Percentiles rank a stretch among this genome's conserved stretches.
phyloP scores from a whole-genome alignment of 176 grass and related monocot species.

The Musa troglodytarum region DNA sequence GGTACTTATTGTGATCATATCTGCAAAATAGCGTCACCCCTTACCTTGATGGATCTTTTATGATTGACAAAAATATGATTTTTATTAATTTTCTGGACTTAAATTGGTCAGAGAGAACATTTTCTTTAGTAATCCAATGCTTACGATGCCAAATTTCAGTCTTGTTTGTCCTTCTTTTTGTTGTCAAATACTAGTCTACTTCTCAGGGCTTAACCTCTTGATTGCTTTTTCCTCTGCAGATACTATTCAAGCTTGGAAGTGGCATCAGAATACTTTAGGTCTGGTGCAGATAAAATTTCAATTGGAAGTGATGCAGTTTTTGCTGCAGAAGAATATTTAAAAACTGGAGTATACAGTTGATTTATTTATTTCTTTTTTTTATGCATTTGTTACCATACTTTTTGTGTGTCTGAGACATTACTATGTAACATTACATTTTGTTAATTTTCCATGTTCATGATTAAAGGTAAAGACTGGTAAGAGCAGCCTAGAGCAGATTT shows the following conservation, averaged over 20 bases:
- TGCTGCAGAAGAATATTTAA: conserved; percentile 86
- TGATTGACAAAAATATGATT: neutral
- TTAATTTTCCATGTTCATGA: conserved; percentile 16
- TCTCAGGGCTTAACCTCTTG: neutral
- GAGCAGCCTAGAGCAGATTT: conserved; percentile 96
- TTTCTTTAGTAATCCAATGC: neutral
- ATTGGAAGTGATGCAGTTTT: conserved; percentile 97
- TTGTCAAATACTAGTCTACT: neutral
- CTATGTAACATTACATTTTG: neutral
- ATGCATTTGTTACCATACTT: no score
- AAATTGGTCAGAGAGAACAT: neutral
- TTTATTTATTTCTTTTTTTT: neutral
- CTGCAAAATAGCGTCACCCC: no score
- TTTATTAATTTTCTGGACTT: neutral
- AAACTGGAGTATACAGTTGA: conserved; percentile 55
- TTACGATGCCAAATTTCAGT: neutral
- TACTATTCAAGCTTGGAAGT: conserved; percentile 99
- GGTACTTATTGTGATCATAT: no score
- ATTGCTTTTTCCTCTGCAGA: conserved; percentile 26
- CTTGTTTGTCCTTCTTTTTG: neutral
- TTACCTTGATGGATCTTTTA: no score
- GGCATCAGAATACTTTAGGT: conserved; percentile 97
- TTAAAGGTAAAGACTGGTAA: conserved; percentile 77
- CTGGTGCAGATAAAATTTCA: conserved; percentile 95
- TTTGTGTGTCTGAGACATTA: neutral